phyloP scores from a whole-genome alignment of 352 stramenopile species.

The Pythium angustatum region DNA sequence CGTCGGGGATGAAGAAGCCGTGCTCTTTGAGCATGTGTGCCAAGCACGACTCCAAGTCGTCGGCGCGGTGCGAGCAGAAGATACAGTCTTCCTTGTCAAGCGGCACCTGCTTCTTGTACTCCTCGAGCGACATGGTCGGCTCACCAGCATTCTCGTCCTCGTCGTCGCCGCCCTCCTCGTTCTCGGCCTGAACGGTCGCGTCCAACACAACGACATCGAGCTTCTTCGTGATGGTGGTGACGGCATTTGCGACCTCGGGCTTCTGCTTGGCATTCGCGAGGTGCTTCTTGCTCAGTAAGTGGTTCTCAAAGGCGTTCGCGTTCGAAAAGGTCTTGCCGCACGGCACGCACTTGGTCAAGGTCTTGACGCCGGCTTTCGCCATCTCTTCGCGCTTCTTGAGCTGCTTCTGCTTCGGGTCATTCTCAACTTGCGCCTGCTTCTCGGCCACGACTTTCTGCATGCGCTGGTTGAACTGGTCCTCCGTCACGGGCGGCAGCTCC shows the following conservation, averaged over 20 bases:
- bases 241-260: conserved; percentile 36
- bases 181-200: conserved; percentile 21
- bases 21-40: conserved; percentile 93
- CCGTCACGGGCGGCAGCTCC: conserved; percentile 89
- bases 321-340: conserved; percentile 88
- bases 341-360: conserved; percentile 77
- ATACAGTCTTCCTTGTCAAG: conserved; percentile 84
- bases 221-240: conserved; percentile 74
- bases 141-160: conserved; percentile 58
- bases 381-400: conserved; percentile 65
- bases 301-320: conserved; percentile 81
- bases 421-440: conserved; percentile 52
- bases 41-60: conserved; percentile 71
- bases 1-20: conserved; percentile 95
- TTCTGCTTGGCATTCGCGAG: conserved; percentile 78
- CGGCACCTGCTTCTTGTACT: conserved; percentile 74
- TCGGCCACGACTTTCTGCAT: conserved; percentile 75
- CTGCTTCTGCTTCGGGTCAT: conserved; percentile 78
- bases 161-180: conserved; percentile 28
- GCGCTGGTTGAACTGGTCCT: conserved; percentile 82
- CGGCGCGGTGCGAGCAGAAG: conserved; percentile 68
- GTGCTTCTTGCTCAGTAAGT: conserved; percentile 87
- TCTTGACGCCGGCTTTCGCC: conserved; percentile 67
- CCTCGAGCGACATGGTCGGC: conserved; percentile 60
- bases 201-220: conserved; percentile 49